These are phyloP conservation scores for Sporothrix dimorphospora DNA, from an alignment of 2,329 filamentous ascomycete genomes.

Conservation along the genomic window DNA sequence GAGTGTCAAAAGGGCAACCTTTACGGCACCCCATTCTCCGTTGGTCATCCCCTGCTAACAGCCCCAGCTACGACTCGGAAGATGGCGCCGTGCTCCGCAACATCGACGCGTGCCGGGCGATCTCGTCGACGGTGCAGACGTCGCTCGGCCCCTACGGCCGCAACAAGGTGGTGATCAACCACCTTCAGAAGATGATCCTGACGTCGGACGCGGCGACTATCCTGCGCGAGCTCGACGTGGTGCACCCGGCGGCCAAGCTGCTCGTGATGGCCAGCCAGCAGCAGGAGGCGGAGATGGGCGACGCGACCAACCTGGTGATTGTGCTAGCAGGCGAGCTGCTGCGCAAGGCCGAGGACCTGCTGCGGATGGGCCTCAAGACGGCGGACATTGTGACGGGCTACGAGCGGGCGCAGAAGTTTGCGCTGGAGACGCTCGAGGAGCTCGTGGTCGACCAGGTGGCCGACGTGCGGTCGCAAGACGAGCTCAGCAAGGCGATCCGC, in stretches of 20 bases:
- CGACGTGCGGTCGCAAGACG: constrained; percentile 76
- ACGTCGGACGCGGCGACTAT: constrained; percentile 98
- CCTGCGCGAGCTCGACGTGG: constrained; percentile 93
- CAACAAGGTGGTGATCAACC: constrained; percentile 99
- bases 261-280: constrained; percentile 99
- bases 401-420: constrained; percentile 89
- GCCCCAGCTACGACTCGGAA: constrained; percentile 89
- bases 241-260: constrained; percentile 96
- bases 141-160: constrained; percentile 95
- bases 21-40: constrained; percentile 24
- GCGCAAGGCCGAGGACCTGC: constrained; percentile 93
- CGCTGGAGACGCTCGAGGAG: constrained; percentile 82
- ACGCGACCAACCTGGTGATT: constrained; percentile 97
- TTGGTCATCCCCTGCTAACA: constrained; percentile 35
- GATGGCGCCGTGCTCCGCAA: constrained; percentile 98
- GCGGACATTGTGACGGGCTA: constrained; percentile 95
- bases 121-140: constrained; percentile 94
- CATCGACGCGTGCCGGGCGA: constrained; percentile 96
- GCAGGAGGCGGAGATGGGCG: constrained; percentile 98
- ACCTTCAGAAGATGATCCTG: constrained; percentile 98
- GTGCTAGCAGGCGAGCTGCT: constrained; percentile 92
- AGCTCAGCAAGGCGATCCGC: constrained; percentile 92
- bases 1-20: neutral
- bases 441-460: constrained; percentile 88
- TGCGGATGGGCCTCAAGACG: constrained; percentile 97